Conservation (phyloP, 2,329 filamentous ascomycete genomes). For the Ophiostoma triangulosporum region DNA sequence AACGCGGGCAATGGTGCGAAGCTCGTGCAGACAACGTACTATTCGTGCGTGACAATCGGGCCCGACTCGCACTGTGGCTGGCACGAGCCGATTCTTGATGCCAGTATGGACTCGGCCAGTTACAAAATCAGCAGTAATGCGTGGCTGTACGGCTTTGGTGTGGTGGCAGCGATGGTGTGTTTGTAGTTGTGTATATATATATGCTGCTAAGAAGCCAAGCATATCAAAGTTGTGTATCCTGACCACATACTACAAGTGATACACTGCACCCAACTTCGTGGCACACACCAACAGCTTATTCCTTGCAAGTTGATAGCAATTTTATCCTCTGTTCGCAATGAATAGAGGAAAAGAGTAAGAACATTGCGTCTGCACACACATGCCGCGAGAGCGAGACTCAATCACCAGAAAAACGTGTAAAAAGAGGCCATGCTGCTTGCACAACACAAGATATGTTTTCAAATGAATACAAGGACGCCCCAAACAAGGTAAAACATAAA, state of each 20-base stretch:
- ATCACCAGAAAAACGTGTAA: neutral
- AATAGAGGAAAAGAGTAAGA: no score
- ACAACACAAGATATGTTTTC: slow-evolving; percentile 2
- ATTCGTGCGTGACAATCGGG: slow-evolving; percentile 22
- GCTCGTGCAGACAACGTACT: slow-evolving; percentile 27
- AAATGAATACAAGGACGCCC: slow-evolving; percentile 4
- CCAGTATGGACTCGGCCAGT: slow-evolving; percentile 1
- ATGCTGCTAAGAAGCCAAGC: neutral
- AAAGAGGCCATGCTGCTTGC: slow-evolving; percentile 2
- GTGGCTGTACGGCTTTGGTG: neutral
- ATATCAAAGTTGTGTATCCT: no score
- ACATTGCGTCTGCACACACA: no score
- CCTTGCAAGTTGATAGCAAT: no score
- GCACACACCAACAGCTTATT: no score
- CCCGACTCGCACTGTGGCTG: slow-evolving; percentile 25
- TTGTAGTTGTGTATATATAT: neutral
- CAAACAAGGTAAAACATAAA: slow-evolving; percentile 4
- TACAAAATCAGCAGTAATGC: neutral
- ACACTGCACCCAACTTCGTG: no score
- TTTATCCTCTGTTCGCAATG: no score
- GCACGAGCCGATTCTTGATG: slow-evolving; percentile 25
- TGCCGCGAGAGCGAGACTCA: no score
- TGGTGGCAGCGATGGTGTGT: neutral
- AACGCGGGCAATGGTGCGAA: slow-evolving; percentile 10
- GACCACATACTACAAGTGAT: no score